Evolutionary conservation across 208 protist genomes (phyloP).

Genomic region (Leishmania guyanensis): DNA sequence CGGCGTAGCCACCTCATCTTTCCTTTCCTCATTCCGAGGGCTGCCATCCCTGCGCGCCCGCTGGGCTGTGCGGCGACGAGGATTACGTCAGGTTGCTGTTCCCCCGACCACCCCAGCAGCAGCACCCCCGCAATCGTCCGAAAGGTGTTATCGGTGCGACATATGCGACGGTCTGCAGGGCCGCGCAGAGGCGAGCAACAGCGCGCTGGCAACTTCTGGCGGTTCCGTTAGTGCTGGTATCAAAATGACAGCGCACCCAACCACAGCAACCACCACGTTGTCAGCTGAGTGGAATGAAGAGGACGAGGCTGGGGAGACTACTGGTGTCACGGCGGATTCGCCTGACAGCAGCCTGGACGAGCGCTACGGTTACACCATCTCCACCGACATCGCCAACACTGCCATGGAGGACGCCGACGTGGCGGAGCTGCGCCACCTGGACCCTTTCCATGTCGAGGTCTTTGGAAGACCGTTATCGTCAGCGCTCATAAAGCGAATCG

Average conservation of each 20-base stretch:
- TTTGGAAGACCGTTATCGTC: slow-evolving; percentile 34
- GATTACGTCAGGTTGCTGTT: background rate
- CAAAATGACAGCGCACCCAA: background rate
- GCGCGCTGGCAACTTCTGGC: background rate
- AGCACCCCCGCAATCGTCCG: slow-evolving; percentile 5
- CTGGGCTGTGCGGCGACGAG: slow-evolving; percentile 28
- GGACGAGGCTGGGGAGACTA: slow-evolving; percentile 27
- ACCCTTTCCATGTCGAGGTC: slow-evolving; percentile 68
- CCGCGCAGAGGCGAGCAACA: background rate
- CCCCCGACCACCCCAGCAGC: background rate
- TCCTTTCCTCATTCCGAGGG: slow-evolving; percentile 22
- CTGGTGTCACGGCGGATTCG: slow-evolving; percentile 2
- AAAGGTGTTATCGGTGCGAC: slow-evolving; percentile 66
- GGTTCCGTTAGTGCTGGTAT: background rate
- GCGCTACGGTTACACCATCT: slow-evolving; percentile 29
- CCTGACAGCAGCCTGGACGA: slow-evolving; percentile 15
- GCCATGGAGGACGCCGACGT: slow-evolving; percentile 61
- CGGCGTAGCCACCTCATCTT: background rate
- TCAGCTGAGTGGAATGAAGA: slow-evolving; percentile 30
- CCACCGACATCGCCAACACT: slow-evolving; percentile 66
- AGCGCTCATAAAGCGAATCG: slow-evolving; percentile 25
- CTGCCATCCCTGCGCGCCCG: slow-evolving; percentile 27
- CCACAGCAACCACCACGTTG: background rate
- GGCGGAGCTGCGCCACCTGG: slow-evolving; percentile 55
- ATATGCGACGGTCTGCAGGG: slow-evolving; percentile 54